Conservation (phyloP, 75 land plant genomes). For the Cupressus sempervirens region DNA sequence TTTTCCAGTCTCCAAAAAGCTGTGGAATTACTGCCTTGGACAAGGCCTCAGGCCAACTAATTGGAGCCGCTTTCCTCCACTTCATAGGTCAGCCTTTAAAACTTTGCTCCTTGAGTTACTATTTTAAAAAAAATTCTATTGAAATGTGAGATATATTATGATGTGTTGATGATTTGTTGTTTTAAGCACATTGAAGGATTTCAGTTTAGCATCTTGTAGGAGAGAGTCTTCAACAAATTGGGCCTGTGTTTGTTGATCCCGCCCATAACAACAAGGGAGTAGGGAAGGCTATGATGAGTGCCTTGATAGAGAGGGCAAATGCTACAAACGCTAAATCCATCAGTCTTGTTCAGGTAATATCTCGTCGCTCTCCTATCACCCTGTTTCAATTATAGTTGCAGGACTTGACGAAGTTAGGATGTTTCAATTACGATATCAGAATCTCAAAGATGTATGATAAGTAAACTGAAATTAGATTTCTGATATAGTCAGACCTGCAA, state of each 20-base stretch:
- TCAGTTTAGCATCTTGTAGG: neutral
- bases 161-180: too few species aligned
- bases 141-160: too few species aligned
- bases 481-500: too few species aligned
- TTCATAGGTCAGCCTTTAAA: neutral
- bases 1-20: neutral
- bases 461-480: too few species aligned
- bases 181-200: too few species aligned
- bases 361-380: neutral
- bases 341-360: constrained; percentile 17
- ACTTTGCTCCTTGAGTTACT: too few species aligned
- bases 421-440: too few species aligned
- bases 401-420: neutral
- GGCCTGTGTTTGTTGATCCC: constrained; percentile 20
- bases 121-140: too few species aligned
- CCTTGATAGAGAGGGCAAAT: constrained; percentile 15
- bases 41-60: constrained; percentile 1
- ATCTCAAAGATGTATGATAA: too few species aligned
- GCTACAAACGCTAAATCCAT: constrained; percentile 17
- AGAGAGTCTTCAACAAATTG: constrained; percentile 12
- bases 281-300: constrained; percentile 17
- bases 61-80: constrained; percentile 4
- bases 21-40: constrained; percentile 7
- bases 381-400: neutral
- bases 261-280: constrained; percentile 11